Conservation (phyloP, 495 filamentous ascomycete genomes). For the Aspergillus wentii region DNA sequence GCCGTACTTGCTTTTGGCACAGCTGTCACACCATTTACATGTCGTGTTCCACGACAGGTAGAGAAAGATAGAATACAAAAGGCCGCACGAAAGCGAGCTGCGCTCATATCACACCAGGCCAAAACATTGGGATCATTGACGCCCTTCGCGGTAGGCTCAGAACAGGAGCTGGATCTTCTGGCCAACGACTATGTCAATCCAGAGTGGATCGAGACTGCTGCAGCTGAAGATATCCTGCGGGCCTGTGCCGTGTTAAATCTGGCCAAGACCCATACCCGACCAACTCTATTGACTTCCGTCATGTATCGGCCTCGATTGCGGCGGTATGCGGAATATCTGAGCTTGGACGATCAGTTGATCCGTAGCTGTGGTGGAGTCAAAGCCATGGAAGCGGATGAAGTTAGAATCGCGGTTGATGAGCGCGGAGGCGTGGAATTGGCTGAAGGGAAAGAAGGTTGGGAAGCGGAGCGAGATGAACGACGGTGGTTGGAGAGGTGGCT, state of each 20-base stretch:
- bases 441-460: conserved; percentile 9
- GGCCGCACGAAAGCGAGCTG: conserved; percentile 36
- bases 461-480: conserved; percentile 25
- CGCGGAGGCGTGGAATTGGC: conserved; percentile 31
- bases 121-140: conserved; percentile 10
- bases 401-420: conserved; percentile 51
- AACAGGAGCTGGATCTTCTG: conserved; percentile 23
- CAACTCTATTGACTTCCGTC: conserved; percentile 24
- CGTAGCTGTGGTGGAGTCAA: conserved; percentile 42
- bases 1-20: conserved; percentile 64
- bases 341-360: conserved; percentile 56
- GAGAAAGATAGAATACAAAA: conserved; percentile 45
- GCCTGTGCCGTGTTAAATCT: conserved; percentile 43
- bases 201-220: conserved; percentile 16
- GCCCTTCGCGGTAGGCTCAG: conserved; percentile 8
- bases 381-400: conserved; percentile 48
- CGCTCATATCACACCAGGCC: conserved; percentile 16
- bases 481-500: conserved; percentile 39
- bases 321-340: conserved; percentile 46
- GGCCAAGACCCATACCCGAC: conserved; percentile 34
- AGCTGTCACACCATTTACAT: conserved; percentile 68
- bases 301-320: conserved; percentile 37
- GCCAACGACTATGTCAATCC: conserved; percentile 13
- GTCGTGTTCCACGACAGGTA: conserved; percentile 72
- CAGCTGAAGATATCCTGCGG: conserved; percentile 23